Conservation (phyloP, 192 early-diverging fungal genomes). For the Spizellomyces sp. region DNA sequence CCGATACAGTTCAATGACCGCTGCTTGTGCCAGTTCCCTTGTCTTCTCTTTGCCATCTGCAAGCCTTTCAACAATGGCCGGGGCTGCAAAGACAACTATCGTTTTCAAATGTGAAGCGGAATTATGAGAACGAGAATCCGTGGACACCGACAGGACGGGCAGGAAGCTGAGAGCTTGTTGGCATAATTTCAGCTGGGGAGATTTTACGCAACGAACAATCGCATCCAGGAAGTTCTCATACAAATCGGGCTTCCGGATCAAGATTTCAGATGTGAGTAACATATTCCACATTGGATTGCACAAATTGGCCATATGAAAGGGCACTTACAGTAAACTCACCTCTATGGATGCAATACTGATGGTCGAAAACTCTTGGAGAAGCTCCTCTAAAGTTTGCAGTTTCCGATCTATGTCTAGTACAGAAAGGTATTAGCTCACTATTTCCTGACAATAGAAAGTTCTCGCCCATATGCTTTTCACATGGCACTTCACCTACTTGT, state of each 20-base stretch:
- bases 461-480: too few relatives aligned
- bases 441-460: too few relatives aligned
- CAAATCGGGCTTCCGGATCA: too few relatives aligned
- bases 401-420: not conserved
- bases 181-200: conserved; percentile 8
- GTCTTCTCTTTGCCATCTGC: conserved; percentile 15
- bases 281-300: too few relatives aligned
- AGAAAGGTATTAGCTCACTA: not conserved
- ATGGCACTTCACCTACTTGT: too few relatives aligned
- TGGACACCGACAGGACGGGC: not conserved
- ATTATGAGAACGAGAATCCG: not conserved
- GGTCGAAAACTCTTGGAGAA: not conserved
- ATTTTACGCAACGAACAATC: not conserved
- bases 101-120: not conserved
- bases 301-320: too few relatives aligned
- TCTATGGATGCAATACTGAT: conserved; percentile 11
- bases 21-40: conserved; percentile 8
- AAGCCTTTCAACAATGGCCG: conserved; percentile 7
- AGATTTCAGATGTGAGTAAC: too few relatives aligned
- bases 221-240: conserved; percentile 15
- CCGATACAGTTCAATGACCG: conserved; percentile 10
- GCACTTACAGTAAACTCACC: not conserved
- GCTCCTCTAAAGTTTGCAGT: conserved; percentile 6
- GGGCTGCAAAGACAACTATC: not conserved
- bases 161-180: conserved; percentile 9